Conservation (phyloP, 768 basidiomycete genomes). For the Termitomyces sp. region DNA sequence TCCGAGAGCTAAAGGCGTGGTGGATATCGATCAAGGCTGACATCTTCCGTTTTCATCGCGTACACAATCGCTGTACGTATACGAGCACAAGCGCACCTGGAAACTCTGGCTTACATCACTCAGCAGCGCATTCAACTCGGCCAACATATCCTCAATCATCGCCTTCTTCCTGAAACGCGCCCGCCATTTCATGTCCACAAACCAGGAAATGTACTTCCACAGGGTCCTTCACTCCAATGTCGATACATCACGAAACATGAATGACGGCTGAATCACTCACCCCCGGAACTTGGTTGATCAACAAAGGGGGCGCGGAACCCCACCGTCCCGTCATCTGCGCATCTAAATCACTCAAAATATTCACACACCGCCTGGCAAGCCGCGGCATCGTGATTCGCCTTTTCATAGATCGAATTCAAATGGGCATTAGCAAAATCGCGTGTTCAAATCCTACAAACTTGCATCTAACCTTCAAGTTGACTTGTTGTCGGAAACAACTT, state of each 20-base stretch:
- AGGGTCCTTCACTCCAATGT: slow-evolving; percentile 4
- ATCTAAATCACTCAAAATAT: slow-evolving; percentile 2
- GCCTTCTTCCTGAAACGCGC: slow-evolving; percentile 10
- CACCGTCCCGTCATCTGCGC: slow-evolving; percentile 11
- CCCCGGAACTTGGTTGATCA: slow-evolving; percentile 10
- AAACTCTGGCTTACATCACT: slow-evolving; percentile 9
- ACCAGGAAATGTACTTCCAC: slow-evolving; percentile 1
- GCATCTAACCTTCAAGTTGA: slow-evolving; percentile 4
- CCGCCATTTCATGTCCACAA: slow-evolving; percentile 9
- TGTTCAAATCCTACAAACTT: not conserved
- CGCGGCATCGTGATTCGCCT: slow-evolving; percentile 12
- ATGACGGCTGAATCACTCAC: not conserved
- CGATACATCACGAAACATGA: too few relatives aligned
- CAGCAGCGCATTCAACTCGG: slow-evolving; percentile 9
- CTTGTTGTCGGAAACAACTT: not conserved
- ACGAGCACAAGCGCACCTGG: not conserved
- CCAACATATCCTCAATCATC: slow-evolving; percentile 1
- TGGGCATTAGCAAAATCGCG: not conserved
- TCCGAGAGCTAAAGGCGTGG: not conserved
- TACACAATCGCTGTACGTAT: not conserved
- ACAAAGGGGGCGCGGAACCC: slow-evolving; percentile 7
- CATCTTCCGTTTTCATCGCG: not conserved
- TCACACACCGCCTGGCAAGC: slow-evolving; percentile 6
- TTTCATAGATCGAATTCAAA: not conserved
- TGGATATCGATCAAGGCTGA: slow-evolving; percentile 15